Conservation (phyloP, 805 yeast genomes). For the Yarrowia deformans region DNA sequence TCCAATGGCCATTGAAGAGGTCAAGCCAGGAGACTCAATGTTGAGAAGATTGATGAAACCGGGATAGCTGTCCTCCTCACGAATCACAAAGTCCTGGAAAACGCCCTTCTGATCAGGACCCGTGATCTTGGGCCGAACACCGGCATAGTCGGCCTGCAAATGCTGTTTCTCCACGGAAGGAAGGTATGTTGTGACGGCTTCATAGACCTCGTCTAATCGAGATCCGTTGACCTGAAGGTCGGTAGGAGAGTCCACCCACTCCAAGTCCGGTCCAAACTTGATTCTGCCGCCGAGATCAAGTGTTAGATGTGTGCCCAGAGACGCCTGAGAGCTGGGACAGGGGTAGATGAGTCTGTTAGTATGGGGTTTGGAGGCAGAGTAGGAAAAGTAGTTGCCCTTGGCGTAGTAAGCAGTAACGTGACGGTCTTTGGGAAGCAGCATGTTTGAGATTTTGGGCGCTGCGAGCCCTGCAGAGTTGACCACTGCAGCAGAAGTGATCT, state of each 20-base stretch:
- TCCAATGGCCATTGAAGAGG: constrained; percentile 83
- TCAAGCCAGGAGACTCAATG: constrained; percentile 90
- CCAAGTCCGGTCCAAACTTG: constrained; percentile 87
- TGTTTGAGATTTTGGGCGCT: constrained; percentile 74
- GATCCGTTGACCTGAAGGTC: constrained; percentile 48
- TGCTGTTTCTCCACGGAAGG: constrained; percentile 63
- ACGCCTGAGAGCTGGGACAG: constrained; percentile 73
- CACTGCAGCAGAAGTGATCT: constrained; percentile 59
- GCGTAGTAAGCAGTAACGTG: constrained; percentile 71
- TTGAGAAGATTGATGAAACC: constrained; percentile 84
- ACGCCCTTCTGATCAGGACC: constrained; percentile 53
- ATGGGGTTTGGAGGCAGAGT: constrained; percentile 57
- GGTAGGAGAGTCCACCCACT: constrained; percentile 64
- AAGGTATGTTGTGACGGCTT: constrained; percentile 67
- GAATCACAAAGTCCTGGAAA: constrained; percentile 77
- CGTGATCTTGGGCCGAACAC: constrained; percentile 80
- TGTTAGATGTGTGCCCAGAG: constrained; percentile 88
- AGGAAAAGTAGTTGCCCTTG: constrained; percentile 82
- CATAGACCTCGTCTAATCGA: constrained; percentile 62
- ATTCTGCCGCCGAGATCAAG: constrained; percentile 80
- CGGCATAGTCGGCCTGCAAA: constrained; percentile 73
- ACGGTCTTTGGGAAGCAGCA: constrained; percentile 68
- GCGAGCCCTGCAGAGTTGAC: constrained; percentile 82
- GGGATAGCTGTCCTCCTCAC: constrained; percentile 71
- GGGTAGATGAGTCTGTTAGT: constrained; percentile 75